Conservation (phyloP, 73 alveolate species). For the Stentor roeselii region DNA sequence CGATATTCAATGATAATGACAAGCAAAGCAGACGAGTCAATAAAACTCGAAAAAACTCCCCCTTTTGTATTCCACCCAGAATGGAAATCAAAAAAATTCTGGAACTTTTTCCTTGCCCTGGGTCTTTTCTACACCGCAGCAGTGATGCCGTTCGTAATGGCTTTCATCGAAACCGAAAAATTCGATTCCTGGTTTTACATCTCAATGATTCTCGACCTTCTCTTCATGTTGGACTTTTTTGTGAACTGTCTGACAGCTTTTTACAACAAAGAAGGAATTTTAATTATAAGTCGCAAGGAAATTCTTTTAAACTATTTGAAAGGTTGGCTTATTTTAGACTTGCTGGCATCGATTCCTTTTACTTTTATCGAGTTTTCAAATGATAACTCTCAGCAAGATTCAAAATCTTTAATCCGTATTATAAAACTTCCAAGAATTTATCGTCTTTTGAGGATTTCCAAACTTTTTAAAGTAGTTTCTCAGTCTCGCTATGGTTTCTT, state of each 20-base stretch:
- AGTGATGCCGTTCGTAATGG: conserved; percentile 35
- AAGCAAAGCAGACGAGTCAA: not conserved
- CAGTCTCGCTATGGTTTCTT: conserved; percentile 38
- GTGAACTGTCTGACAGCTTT: conserved; percentile 49
- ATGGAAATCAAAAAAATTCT: conserved; percentile 19
- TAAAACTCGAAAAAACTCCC: conserved; percentile 3
- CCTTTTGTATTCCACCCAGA: conserved; percentile 28
- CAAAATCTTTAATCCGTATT: conserved; percentile 39
- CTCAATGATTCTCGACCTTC: conserved; percentile 42
- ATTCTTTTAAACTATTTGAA: conserved; percentile 41
- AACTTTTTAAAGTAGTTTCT: conserved; percentile 44
- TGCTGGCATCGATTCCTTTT: conserved; percentile 35
- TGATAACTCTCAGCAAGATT: conserved; percentile 1
- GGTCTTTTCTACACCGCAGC: conserved; percentile 43
- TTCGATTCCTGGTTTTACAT: not conserved
- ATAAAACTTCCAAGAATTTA: conserved; percentile 62
- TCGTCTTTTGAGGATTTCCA: conserved; percentile 45
- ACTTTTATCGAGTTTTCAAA: conserved; percentile 35
- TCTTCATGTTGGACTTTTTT: conserved; percentile 46
- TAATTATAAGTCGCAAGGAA: conserved; percentile 22
- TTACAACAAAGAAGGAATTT: conserved; percentile 34
- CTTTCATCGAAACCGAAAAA: conserved; percentile 31
- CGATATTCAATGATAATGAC: not conserved
- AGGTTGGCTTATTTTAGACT: conserved; percentile 58
- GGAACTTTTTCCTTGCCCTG: conserved; percentile 22